phyloP scores from a whole-genome alignment of 805 yeast species.

The Wickerhamomyces strasburgensis region DNA sequence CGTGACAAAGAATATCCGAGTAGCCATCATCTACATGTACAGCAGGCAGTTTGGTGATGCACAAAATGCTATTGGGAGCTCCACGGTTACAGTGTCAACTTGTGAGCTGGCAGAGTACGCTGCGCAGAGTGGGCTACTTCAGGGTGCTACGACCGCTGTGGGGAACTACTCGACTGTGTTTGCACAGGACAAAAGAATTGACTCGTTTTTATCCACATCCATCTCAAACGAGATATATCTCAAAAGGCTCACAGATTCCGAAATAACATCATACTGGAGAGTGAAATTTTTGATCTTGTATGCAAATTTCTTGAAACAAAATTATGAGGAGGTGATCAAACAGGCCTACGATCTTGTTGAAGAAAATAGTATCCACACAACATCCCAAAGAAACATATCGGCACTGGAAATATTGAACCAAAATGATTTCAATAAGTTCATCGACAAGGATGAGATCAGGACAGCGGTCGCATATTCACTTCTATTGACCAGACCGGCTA shows the following conservation, averaged over 20 bases:
- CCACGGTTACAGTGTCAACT: constrained; percentile 12
- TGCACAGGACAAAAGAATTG: constrained; percentile 23
- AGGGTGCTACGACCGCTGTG: constrained; percentile 2
- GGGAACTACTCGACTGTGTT: constrained; percentile 9
- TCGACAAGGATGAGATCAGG: constrained; percentile 20
- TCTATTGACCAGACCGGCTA: constrained; percentile 14
- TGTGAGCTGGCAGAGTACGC: constrained; percentile 19
- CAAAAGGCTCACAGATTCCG: constrained; percentile 21
- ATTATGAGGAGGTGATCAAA: constrained; percentile 17
- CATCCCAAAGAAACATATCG: constrained; percentile 13
- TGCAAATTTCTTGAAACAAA: constrained; percentile 21
- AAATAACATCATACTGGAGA: constrained; percentile 25
- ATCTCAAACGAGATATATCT: constrained; percentile 20
- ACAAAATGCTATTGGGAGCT: constrained; percentile 12
- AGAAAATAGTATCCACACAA: constrained; percentile 16
- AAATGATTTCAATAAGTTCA: constrained; percentile 17
- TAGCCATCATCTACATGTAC: constrained; percentile 16
- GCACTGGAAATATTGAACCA: constrained; percentile 17
- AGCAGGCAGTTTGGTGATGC: constrained; percentile 21
- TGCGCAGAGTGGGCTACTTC: constrained; percentile 22
- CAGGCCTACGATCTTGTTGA: constrained; percentile 11
- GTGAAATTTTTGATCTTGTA: constrained; percentile 21
- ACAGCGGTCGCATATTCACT: constrained; percentile 19
- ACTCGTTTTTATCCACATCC: constrained; percentile 19
- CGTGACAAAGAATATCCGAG: constrained; percentile 11